These are phyloP conservation scores for Xylaria sp. DNA, from an alignment of 2,329 filamentous ascomycete species.

Conservation along the genomic window DNA sequence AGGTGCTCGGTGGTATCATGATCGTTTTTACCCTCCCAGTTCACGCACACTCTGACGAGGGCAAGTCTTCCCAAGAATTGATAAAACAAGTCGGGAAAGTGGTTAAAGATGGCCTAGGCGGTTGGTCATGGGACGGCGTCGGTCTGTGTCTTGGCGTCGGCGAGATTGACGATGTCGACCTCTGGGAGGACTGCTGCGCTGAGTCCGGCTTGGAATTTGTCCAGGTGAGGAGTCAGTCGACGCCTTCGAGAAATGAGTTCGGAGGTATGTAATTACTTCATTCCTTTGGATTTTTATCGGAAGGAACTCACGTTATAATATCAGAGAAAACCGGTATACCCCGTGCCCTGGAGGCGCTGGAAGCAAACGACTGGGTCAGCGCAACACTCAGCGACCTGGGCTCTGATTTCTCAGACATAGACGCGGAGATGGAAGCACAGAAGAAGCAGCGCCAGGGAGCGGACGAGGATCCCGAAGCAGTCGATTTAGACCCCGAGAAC, in stretches of 20 bases:
- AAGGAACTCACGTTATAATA: slow-evolving; percentile 2
- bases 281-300: neutral
- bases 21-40: slow-evolving; percentile 61
- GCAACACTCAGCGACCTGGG: slow-evolving; percentile 47
- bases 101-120: slow-evolving; percentile 66
- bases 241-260: slow-evolving; percentile 64
- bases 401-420: slow-evolving; percentile 52
- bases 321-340: slow-evolving; percentile 69
- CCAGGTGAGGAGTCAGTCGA: slow-evolving; percentile 57
- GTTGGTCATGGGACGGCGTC: slow-evolving; percentile 73
- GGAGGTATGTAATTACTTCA: slow-evolving; percentile 58
- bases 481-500: slow-evolving; percentile 57
- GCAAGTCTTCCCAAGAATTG: slow-evolving; percentile 53
- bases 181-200: slow-evolving; percentile 71
- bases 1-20: slow-evolving; percentile 69
- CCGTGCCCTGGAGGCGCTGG: slow-evolving; percentile 69
- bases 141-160: slow-evolving; percentile 68
- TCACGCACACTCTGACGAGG: slow-evolving; percentile 41
- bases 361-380: slow-evolving; percentile 73
- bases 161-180: slow-evolving; percentile 58
- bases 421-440: slow-evolving; percentile 45
- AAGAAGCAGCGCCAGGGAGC: slow-evolving; percentile 43
- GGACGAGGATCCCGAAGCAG: slow-evolving; percentile 44
- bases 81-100: slow-evolving; percentile 66
- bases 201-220: slow-evolving; percentile 72